These are phyloP conservation scores for Dendrostoma leiphaemia DNA, from an alignment of 2,329 filamentous ascomycete species.

Conservation along the genomic window DNA sequence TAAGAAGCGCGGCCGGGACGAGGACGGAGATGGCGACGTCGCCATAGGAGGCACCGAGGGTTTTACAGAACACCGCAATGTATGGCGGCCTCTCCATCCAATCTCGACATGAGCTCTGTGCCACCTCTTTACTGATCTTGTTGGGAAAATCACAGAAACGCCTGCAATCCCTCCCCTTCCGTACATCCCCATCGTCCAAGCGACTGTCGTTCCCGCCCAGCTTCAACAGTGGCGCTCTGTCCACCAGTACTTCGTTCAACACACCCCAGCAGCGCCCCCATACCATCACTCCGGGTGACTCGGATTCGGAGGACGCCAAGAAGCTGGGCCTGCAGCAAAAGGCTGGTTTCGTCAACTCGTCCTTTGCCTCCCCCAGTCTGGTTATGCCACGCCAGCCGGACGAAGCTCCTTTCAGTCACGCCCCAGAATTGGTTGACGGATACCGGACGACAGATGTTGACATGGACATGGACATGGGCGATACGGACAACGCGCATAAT, in stretches of 20 bases:
- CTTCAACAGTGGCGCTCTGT: constrained; percentile 22
- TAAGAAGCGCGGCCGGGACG: constrained; percentile 46
- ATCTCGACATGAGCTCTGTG: not conserved
- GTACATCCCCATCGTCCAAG: constrained; percentile 41
- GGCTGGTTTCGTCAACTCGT: constrained; percentile 32
- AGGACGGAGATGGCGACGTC: constrained; percentile 38
- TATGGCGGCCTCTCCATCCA: constrained; percentile 28
- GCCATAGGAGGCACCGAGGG: constrained; percentile 34
- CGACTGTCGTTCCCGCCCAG: constrained; percentile 30
- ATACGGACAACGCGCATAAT: constrained; percentile 21
- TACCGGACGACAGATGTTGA: constrained; percentile 28
- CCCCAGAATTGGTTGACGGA: constrained; percentile 30
- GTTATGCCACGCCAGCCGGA: constrained; percentile 19
- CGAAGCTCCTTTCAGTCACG: constrained; percentile 14
- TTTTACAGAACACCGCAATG: constrained; percentile 51
- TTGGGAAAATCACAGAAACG: constrained; percentile 49
- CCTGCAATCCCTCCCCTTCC: constrained; percentile 50
- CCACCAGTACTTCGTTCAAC: constrained; percentile 20
- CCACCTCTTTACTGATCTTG: constrained; percentile 2
- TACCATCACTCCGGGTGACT: constrained; percentile 34
- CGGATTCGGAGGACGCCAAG: constrained; percentile 30
- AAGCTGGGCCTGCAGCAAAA: constrained; percentile 22
- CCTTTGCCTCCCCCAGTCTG: constrained; percentile 22
- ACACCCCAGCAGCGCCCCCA: constrained; percentile 26
- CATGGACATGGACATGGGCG: constrained; percentile 51